A percentile compares a stretch with the other conserved stretches of the same genome.
Conservation (phyloP, 2,329 filamentous ascomycete species). For the Teratosphaeria destructans region DNA sequence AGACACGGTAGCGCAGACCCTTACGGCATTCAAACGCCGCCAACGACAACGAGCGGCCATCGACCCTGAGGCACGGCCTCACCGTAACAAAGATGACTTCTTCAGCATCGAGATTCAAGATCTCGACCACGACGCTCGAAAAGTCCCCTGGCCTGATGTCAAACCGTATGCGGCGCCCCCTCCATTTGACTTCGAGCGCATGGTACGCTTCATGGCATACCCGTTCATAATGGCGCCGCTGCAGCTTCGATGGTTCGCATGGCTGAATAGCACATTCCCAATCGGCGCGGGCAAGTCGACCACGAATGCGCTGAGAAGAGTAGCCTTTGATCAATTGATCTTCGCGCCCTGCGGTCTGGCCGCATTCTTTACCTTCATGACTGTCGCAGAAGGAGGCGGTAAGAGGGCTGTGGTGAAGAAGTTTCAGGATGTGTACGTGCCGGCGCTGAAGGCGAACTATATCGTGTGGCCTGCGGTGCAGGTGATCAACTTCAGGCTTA, state of each 20-base stretch:
- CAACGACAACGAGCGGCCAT: conserved; percentile 27
- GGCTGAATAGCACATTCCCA: conserved; percentile 72
- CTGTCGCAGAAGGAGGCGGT: conserved; percentile 83
- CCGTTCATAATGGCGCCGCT: conserved; percentile 92
- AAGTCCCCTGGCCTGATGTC: conserved; percentile 53
- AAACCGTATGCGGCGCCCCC: conserved; percentile 51
- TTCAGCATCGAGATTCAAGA: conserved; percentile 83
- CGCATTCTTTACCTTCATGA: conserved; percentile 94
- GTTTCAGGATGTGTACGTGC: conserved; percentile 85
- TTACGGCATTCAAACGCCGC: conserved; percentile 69
- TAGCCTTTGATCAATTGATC: conserved; percentile 83
- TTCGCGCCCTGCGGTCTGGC: conserved; percentile 85
- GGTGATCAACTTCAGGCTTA: conserved; percentile 88
- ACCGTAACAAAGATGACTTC: conserved; percentile 50
- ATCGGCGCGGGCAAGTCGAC: conserved; percentile 44
- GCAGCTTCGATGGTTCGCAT: conserved; percentile 92
- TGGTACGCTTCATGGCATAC: conserved; percentile 94
- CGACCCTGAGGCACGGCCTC: conserved; percentile 45
- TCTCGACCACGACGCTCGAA: conserved; percentile 51
- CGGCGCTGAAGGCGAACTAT: conserved; percentile 91
- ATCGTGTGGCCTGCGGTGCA: conserved; percentile 93
- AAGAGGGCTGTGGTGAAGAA: conserved; percentile 69
- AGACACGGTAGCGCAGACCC: conserved; percentile 88
- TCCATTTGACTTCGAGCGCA: conserved; percentile 88
- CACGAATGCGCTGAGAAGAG: conserved; percentile 73